Conservation (phyloP, 176 grass and related monocot species). For the Avena sativa region DNA sequence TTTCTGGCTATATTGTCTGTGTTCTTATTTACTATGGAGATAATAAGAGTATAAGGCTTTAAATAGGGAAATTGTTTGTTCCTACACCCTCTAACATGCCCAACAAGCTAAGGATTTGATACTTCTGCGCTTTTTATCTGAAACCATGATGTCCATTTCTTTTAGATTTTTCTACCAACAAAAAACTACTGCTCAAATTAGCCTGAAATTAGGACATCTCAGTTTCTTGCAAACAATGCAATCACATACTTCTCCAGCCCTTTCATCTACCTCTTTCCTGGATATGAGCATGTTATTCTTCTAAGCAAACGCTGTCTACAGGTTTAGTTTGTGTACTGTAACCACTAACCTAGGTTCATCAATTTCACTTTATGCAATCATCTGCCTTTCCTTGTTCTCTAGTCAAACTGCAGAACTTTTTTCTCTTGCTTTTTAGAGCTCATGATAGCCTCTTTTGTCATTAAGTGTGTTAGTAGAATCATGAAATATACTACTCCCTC, state of each 20-base stretch:
- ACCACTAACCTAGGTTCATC: background rate
- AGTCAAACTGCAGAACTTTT: background rate
- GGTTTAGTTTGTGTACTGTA: constrained; percentile 8
- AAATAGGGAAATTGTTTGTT: background rate
- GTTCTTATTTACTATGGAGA: background rate
- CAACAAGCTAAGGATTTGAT: background rate
- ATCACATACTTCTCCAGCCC: background rate
- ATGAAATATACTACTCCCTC: background rate
- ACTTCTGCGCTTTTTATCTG: background rate
- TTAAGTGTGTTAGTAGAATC: background rate
- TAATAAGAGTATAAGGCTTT: too few relatives aligned
- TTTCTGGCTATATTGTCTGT: constrained; percentile 4
- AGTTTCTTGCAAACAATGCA: background rate
- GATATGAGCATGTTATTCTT: constrained; percentile 15
- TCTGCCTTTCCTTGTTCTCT: background rate
- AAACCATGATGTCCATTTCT: background rate
- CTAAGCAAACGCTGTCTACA: background rate
- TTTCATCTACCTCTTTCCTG: background rate
- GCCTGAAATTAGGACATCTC: background rate
- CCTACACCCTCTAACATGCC: background rate
- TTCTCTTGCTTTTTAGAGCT: background rate
- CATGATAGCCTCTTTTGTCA: background rate
- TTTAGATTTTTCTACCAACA: background rate
- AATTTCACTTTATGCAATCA: background rate
- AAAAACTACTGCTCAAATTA: background rate